Evolutionary conservation across 2,329 filamentous ascomycete genomes (phyloP), one percentile per base, ranked within the genome.

Genomic region (Colletotrichum somersetense): DNA sequence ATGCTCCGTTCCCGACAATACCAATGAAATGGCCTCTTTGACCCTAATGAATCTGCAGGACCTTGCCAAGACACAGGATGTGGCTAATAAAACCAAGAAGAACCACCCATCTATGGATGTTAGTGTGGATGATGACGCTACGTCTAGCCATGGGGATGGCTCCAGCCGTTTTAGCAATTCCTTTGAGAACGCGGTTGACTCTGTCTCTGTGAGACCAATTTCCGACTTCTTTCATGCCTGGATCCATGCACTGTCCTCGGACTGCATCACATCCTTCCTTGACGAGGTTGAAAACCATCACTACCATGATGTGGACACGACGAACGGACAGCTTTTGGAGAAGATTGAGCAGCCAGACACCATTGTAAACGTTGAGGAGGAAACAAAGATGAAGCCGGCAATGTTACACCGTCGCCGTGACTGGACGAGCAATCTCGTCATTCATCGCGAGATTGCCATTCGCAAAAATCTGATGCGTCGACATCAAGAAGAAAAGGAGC

Each of bases 241-340:
- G 70, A 16, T 72, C 12, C 8, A 61, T 11, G 30, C n/a, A 3
- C 30, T 66, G 44, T 18, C 38, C n/a, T 44, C 18, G 7, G 35
- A n/a, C 6, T 38, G 33, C n/a, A 20, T 53, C 12, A 52, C 30
- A 23, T 66, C 42, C 18, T 65, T 53, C n/a, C 63, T 44, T 18
- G 7, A 16, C 44, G n/a, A 67, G 71, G 73, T 71, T 68, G 59
- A 72, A 44, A 66, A 74, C 62, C 74, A 77, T 71, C 75, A 69
- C 55, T 30, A 67, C 2, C 77, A 77, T 30, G 84, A 84, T 23
- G 76, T 87, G 2, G 75, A 87, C 61, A 77, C 84, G 0, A 26
- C 56, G 1, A 82, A 77, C 0, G 85, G 85, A 4, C 11, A 65
- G 5, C 73, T 85, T 5, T 42, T 84, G 20, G 53, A 75, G 0